Evolutionary conservation across 1,284 basidiomycete species (phyloP).

Genomic region (Fomitiporia mediterranea): DNA sequence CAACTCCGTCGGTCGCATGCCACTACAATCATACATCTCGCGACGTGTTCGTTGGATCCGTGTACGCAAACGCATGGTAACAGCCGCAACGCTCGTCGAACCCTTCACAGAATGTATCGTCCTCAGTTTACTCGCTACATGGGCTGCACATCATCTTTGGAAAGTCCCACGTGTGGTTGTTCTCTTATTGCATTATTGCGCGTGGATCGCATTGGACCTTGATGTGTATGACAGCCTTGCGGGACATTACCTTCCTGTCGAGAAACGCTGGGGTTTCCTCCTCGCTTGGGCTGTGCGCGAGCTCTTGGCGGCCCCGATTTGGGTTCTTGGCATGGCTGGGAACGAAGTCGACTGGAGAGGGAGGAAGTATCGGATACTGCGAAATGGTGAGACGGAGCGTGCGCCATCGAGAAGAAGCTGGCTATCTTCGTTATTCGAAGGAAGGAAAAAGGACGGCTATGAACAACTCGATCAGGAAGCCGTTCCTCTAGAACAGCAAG

Average conservation of each 20-base stretch:
- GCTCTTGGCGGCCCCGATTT: slow-evolving; percentile 79
- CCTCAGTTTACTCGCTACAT: slow-evolving; percentile 58
- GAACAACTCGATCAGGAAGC: slow-evolving; percentile 17
- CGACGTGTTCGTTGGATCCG: slow-evolving; percentile 91
- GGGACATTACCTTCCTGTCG: slow-evolving; percentile 55
- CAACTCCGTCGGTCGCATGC: slow-evolving; percentile 86
- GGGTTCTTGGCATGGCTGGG: slow-evolving; percentile 74
- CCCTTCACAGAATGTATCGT: slow-evolving; percentile 86
- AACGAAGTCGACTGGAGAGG: slow-evolving; percentile 84
- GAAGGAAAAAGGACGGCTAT: slow-evolving; percentile 9
- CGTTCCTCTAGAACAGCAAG: slow-evolving; percentile 1
- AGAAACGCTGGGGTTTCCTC: slow-evolving; percentile 56
- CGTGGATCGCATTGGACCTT: slow-evolving; percentile 68
- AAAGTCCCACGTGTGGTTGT: slow-evolving; percentile 50
- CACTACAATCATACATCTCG: slow-evolving; percentile 75
- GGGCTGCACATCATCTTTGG: slow-evolving; percentile 52
- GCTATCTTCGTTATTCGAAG: neutral
- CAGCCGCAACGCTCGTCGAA: slow-evolving; percentile 78
- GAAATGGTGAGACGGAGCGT: slow-evolving; percentile 48
- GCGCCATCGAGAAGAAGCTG: slow-evolving; percentile 1
- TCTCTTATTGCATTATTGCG: slow-evolving; percentile 48
- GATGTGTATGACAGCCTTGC: slow-evolving; percentile 69
- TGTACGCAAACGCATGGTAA: slow-evolving; percentile 88
- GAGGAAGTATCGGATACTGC: slow-evolving; percentile 54
- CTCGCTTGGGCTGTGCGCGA: slow-evolving; percentile 78